These are phyloP conservation scores for Hordeum pubiflorum DNA, from an alignment of 202 grass and related monocot species.

Conservation along the genomic window DNA sequence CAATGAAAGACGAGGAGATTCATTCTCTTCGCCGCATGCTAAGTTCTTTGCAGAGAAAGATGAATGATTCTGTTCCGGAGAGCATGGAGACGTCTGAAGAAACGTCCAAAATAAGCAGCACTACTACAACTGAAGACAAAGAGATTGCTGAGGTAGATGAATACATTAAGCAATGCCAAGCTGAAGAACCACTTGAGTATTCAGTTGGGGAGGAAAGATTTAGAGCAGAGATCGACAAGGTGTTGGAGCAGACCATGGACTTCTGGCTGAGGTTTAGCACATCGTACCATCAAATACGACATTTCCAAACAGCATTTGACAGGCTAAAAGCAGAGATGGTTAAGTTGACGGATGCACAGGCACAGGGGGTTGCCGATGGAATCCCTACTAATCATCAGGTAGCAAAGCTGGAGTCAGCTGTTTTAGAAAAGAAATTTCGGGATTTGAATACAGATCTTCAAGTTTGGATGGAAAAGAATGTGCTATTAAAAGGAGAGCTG, in stretches of 20 bases:
- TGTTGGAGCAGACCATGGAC: slow-evolving; percentile 79
- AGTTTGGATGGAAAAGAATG: slow-evolving; percentile 91
- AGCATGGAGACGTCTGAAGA: slow-evolving; percentile 37
- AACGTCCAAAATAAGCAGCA: slow-evolving; percentile 34
- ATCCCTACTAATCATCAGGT: slow-evolving; percentile 31
- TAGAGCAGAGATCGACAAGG: slow-evolving; percentile 57
- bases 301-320: slow-evolving; percentile 71
- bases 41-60: slow-evolving; percentile 62
- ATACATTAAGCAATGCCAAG: slow-evolving; percentile 57
- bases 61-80: slow-evolving; percentile 33
- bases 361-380: slow-evolving; percentile 11
- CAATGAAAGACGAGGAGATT: slow-evolving; percentile 81
- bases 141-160: slow-evolving; percentile 47
- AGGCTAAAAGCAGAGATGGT: slow-evolving; percentile 51
- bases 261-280: slow-evolving; percentile 97
- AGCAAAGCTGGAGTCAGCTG: slow-evolving; percentile 53
- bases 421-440: slow-evolving; percentile 68
- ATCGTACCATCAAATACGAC: slow-evolving; percentile 80
- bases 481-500: slow-evolving; percentile 66
- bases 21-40: slow-evolving; percentile 64
- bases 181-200: slow-evolving; percentile 30
- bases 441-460: slow-evolving; percentile 89
- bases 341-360: slow-evolving; percentile 41
- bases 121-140: slow-evolving; percentile 31
- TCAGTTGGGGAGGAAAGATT: slow-evolving; percentile 56